phyloP scores from a whole-genome alignment of 2,329 filamentous ascomycete species.

The Diaporthe ampelina region DNA sequence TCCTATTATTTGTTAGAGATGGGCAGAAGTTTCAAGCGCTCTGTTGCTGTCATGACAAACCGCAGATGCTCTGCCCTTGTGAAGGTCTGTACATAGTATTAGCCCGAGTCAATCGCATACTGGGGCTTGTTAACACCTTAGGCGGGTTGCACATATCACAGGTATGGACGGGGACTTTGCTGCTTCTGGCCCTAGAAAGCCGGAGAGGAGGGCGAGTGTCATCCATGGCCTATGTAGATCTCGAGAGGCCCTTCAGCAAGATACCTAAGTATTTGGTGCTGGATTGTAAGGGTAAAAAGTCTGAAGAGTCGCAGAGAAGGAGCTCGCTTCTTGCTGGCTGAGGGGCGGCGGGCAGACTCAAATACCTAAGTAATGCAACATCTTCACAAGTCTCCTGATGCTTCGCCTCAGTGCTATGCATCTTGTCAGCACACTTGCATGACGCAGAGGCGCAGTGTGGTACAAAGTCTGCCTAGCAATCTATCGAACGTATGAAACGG shows the following conservation, averaged over 20 bases:
- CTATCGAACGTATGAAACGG: not conserved
- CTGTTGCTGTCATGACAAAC: conserved; percentile 52
- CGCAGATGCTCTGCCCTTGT: conserved; percentile 73
- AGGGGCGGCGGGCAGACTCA: not conserved
- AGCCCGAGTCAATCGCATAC: not conserved
- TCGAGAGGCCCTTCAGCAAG: not conserved
- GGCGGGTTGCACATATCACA: conserved; percentile 65
- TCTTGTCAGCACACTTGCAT: not conserved
- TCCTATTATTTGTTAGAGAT: conserved; percentile 56
- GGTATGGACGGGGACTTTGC: conserved; percentile 64
- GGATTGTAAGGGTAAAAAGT: not conserved
- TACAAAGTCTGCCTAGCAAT: not conserved
- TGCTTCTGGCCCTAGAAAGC: conserved; percentile 71
- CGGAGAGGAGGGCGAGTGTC: conserved; percentile 57
- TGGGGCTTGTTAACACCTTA: conserved; percentile 56
- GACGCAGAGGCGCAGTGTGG: not conserved
- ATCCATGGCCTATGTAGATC: not conserved
- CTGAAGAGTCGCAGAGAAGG: not conserved
- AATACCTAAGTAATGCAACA: not conserved
- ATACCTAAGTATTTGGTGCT: too few relatives aligned
- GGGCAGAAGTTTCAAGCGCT: conserved; percentile 28
- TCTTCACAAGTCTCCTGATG: too few relatives aligned
- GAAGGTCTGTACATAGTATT: conserved; percentile 63
- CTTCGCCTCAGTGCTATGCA: not conserved
- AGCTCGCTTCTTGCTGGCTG: not conserved